Percentiles rank a stretch among this genome's conserved stretches.
Conservation (phyloP, 2,329 filamentous ascomycete genomes). For the Botryosphaeria agaves region DNA sequence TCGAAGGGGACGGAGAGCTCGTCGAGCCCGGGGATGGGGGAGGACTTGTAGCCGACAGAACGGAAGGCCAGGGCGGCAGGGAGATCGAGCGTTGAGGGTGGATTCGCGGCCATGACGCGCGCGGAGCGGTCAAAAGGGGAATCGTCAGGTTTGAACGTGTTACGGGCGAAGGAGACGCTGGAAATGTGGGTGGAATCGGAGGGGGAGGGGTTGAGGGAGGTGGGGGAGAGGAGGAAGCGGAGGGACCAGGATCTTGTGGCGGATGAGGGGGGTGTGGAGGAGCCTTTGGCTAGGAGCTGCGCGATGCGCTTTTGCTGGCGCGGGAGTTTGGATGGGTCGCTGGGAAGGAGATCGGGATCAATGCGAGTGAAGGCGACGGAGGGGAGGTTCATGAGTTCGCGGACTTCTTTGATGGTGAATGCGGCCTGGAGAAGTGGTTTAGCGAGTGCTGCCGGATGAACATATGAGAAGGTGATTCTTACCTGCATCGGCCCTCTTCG, state of each 20-base stretch:
- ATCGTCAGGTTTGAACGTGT: constrained; percentile 15
- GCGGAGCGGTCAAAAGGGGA: constrained; percentile 34
- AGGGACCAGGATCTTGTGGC: constrained; percentile 62
- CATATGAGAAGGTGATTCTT: constrained; percentile 5
- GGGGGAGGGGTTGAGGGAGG: constrained; percentile 40
- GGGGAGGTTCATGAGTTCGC: constrained; percentile 69
- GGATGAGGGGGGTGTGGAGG: constrained; percentile 29
- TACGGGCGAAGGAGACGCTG: constrained; percentile 48
- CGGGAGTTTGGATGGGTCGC: constrained; percentile 50
- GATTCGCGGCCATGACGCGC: constrained; percentile 29
- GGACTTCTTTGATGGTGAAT: constrained; percentile 87
- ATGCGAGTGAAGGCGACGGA: constrained; percentile 55
- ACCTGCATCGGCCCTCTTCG: constrained; percentile 78
- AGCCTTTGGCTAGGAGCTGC: constrained; percentile 66
- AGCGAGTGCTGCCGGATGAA: neutral
- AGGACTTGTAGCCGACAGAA: constrained; percentile 87
- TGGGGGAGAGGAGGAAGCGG: constrained; percentile 69
- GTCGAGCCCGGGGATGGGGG: constrained; percentile 55
- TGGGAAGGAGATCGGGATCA: constrained; percentile 47
- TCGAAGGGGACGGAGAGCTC: constrained; percentile 69
- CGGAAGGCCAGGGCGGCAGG: constrained; percentile 64
- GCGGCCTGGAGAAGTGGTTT: constrained; percentile 42
- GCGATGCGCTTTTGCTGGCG: constrained; percentile 61
- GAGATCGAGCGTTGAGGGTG: constrained; percentile 32
- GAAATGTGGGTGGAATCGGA: constrained; percentile 34